Evolutionary conservation across 2,329 filamentous ascomycete genomes (phyloP), one percentile per base, ranked within the genome.

Genomic region (Exophiala spinifera): DNA sequence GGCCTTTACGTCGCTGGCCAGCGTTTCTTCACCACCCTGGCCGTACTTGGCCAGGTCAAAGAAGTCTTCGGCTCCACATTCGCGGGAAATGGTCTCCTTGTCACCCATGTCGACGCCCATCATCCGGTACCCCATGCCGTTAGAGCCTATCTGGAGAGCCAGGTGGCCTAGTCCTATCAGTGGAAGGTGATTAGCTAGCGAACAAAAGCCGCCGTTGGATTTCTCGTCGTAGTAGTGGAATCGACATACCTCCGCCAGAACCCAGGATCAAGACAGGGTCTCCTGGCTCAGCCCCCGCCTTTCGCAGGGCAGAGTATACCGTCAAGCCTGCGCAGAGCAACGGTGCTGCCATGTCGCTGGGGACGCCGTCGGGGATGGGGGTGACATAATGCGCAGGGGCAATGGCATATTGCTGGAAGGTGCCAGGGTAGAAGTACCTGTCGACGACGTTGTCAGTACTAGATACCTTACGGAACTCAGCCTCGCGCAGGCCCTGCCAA

Each of bases 261-360:
- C 80, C 79, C 43, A 75, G 72, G 31, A 86, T 76, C 0, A 82
- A 77, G 2, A 86, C 76, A 74, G 75, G 83, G 42, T 83, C 74
- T 3, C 83, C 83, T 2, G 78, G 76, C 51, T 78, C 74, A 2
- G 82, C 81, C 37, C 76, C 74, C 53, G 77, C 78, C 64, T 85
- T 85, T 51, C 81, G 78, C 39, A 88, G 75, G 17, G 83, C 85
- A 3, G 80, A 72, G 70, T 86, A 87, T 19, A 58, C 80, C 1
- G 84, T 87, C 13, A 87, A 77, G 23, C 85, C 85, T 13, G 83
- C 84, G 68, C 84, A 87, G 47, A 86, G 76, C 72, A 87, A 77
- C 0, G 84, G 85, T 1, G 85, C 85, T 0, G 85, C 85, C 17
- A 76, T 74, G 44, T 79, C 83, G 3, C 79, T 82, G 33, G 76